A percentile compares a stretch with the other conserved stretches of the same genome.
These are phyloP conservation scores for Gaultheria prostrata DNA, from an alignment of 148 eudicot genomes.

Conservation along the genomic window DNA sequence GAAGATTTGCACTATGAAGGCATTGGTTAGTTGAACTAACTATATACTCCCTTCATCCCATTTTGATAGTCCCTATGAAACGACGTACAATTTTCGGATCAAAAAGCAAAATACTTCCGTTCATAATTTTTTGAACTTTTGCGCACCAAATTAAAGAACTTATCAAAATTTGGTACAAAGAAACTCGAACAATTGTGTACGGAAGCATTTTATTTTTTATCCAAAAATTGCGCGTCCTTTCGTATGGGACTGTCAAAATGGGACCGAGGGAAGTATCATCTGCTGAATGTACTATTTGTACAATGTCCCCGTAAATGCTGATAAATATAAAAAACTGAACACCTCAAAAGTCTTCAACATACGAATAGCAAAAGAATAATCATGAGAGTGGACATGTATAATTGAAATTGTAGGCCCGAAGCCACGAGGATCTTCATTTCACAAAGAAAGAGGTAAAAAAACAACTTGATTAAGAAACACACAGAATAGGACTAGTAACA, in stretches of 20 bases:
- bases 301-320: not conserved
- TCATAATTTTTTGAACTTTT: too few species aligned
- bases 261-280: not conserved
- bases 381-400: not conserved
- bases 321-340: not conserved
- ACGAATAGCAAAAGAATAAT: not conserved
- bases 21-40: slow-evolving; percentile 9
- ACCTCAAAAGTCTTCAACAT: not conserved
- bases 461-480: not conserved
- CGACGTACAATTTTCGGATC: too few species aligned
- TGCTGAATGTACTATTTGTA: not conserved
- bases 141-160: too few species aligned
- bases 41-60: not conserved
- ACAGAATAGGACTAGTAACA: not conserved
- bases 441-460: slow-evolving; percentile 1
- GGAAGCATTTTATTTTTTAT: too few species aligned
- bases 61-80: too few species aligned
- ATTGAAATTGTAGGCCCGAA: not conserved
- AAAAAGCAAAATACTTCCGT: too few species aligned
- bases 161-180: too few species aligned
- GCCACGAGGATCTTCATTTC: slow-evolving; percentile 5
- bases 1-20: not conserved
- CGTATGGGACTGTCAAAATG: too few species aligned
- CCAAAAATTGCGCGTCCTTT: too few species aligned
- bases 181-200: too few species aligned